Percentiles rank a stretch among this genome's conserved stretches.
phyloP scores from a whole-genome alignment of 1,284 basidiomycete species.

The Marasmius fiardii region DNA sequence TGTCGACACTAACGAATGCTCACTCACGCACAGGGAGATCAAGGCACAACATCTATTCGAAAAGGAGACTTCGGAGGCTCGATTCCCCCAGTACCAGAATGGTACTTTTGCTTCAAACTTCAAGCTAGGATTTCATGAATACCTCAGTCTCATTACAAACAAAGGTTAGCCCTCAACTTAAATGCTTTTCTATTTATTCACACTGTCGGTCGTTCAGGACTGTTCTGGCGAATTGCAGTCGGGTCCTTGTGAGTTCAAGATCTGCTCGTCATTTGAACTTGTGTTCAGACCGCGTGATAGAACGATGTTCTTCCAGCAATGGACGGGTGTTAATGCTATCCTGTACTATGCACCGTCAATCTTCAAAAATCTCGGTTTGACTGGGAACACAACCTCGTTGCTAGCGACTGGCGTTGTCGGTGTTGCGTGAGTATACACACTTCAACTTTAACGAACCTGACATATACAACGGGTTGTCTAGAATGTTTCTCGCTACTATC shows the following conservation, averaged over 20 bases:
- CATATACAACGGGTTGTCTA: constrained; percentile 21
- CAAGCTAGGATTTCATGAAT: constrained; percentile 57
- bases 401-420: constrained; percentile 84
- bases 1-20: background rate
- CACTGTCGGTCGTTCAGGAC: constrained; percentile 28
- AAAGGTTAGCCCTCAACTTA: constrained; percentile 35
- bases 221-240: constrained; percentile 57
- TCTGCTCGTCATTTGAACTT: background rate
- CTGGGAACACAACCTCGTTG: constrained; percentile 50
- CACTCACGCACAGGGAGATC: constrained; percentile 52
- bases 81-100: constrained; percentile 66
- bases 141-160: constrained; percentile 51
- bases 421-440: constrained; percentile 50
- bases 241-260: constrained; percentile 46
- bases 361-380: constrained; percentile 55
- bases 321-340: constrained; percentile 65
- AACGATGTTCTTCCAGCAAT: constrained; percentile 76
- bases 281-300: constrained; percentile 22
- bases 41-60: constrained; percentile 77
- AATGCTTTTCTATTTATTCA: background rate
- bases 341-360: constrained; percentile 71
- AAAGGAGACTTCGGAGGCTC: constrained; percentile 51
- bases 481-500: constrained; percentile 73
- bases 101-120: constrained; percentile 53
- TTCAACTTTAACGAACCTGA: background rate